Evolutionary conservation across 2,329 filamentous ascomycete genomes (phyloP), one percentile per base, ranked within the genome.

Genomic region (Cryphonectria radicalis): DNA sequence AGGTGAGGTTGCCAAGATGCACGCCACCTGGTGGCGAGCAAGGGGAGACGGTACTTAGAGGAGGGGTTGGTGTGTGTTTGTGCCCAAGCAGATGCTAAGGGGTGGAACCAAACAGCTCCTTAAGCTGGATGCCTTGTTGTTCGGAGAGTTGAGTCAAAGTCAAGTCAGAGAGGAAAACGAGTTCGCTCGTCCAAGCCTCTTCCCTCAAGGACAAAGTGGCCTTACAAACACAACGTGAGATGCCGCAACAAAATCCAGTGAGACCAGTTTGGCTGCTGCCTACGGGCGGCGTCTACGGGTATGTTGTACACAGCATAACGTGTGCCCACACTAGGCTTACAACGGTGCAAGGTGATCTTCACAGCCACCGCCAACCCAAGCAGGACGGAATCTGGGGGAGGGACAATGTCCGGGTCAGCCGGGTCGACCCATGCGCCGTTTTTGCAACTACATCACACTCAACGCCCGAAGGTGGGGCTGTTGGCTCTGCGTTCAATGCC

Each of bases 401-500:
- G 28, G 55, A 59, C 55, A 62, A 62, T 8, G 32, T 62, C 59
- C 59, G 59, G 59, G 59, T 40, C 59, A 62, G 59, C 59, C 59
- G 59, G 59, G 59, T 37, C 59, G 32, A 62, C 59, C 59, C 32
- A 40, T 19, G 35, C 55, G 32, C 19, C 35, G 57, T 35, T 0
- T 62, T 35, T 62, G 59, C 59, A 40, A 10, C 17, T n/a, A 19
- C 43, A 50, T 19, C 55, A 59, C 40, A 64, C 62, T 40, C 62
- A 53, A 65, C 63, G 63, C 63, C 63, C 63, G 63, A 65, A 19
- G 42, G 63, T 65, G 63, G 63, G 63, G 63, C 63, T n/a, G 40
- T 7, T 28, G 19, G 25, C 28, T 25, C 43, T 50, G 43, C 25
- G 28, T 65, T 65, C 63, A 50, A 65, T 35, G 32, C 63, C 63